Percentiles rank a stretch among this genome's conserved stretches.
Conservation (phyloP, 2,329 filamentous ascomycete genomes). For the Alternaria metachromatica region DNA sequence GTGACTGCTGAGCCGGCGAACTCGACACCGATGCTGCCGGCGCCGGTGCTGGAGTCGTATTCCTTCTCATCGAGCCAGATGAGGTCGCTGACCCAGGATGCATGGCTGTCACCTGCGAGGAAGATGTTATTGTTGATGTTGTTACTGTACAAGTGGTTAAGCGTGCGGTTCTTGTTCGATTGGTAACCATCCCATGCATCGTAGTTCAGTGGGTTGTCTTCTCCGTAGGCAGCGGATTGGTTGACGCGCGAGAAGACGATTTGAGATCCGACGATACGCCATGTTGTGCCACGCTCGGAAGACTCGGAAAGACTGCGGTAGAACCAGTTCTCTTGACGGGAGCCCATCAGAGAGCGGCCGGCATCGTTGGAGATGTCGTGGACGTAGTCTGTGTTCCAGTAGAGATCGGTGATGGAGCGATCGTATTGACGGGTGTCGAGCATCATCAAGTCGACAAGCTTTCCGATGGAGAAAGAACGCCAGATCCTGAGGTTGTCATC, state of each 20-base stretch:
- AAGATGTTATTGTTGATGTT: constrained; percentile 76
- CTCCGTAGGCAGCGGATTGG: constrained; percentile 53
- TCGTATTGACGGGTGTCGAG: constrained; percentile 54
- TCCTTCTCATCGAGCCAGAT: constrained; percentile 53
- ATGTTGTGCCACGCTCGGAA: constrained; percentile 69
- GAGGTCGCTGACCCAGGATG: constrained; percentile 62
- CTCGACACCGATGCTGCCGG: constrained; percentile 55
- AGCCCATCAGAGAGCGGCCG: constrained; percentile 73
- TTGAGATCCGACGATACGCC: constrained; percentile 75
- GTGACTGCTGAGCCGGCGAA: constrained; percentile 71
- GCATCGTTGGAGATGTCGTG: constrained; percentile 70
- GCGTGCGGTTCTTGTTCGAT: constrained; percentile 73
- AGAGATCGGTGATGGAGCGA: constrained; percentile 52
- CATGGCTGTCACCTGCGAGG: constrained; percentile 73
- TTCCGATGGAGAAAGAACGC: constrained; percentile 52
- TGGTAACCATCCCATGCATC: constrained; percentile 72
- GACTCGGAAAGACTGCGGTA: constrained; percentile 61
- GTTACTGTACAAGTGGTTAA: constrained; percentile 70
- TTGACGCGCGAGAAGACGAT: constrained; percentile 69
- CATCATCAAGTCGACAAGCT: constrained; percentile 52
- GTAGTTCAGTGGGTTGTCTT: constrained; percentile 58
- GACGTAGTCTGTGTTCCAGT: constrained; percentile 68
- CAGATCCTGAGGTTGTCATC: constrained; percentile 53
- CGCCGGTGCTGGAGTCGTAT: constrained; percentile 50
- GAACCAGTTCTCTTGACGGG: constrained; percentile 73